These are phyloP conservation scores for Apiotrichum akiyoshidainum DNA, from an alignment of 1,284 basidiomycete genomes.

Conservation along the genomic window DNA sequence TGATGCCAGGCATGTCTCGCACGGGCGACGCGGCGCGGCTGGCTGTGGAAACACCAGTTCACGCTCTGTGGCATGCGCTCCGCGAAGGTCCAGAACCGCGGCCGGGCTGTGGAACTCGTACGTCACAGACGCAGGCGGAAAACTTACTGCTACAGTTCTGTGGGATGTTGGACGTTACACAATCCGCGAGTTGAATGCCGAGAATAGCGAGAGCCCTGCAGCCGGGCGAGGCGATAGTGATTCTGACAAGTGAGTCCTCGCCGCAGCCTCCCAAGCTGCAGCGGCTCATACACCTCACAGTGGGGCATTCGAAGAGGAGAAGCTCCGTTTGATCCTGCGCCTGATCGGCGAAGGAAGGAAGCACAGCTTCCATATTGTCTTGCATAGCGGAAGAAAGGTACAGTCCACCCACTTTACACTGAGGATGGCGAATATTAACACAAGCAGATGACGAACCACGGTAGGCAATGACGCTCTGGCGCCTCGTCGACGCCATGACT, in stretches of 20 bases:
- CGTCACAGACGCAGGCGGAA: not conserved
- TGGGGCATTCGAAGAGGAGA: not conserved
- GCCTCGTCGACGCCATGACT: not conserved
- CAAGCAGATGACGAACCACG: not conserved
- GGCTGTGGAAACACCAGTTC: slow-evolving; percentile 37
- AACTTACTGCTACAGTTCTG: not conserved
- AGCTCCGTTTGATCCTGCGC: not conserved
- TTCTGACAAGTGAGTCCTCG: not conserved
- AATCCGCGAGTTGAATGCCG: not conserved
- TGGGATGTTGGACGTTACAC: not conserved
- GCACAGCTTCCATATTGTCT: not conserved
- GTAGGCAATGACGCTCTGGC: not conserved
- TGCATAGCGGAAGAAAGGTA: not conserved
- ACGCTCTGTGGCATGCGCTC: slow-evolving; percentile 30
- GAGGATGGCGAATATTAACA: too few species aligned
- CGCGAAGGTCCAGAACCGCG: not conserved
- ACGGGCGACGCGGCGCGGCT: slow-evolving; percentile 14
- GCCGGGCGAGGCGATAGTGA: not conserved
- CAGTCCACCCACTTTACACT: too few species aligned
- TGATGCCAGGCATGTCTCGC: not conserved
- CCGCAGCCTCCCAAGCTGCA: not conserved
- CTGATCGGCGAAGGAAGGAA: not conserved
- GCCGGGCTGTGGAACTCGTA: not conserved
- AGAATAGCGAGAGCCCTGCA: too few species aligned
- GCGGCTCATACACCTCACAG: not conserved